Evolutionary conservation across 2,329 filamentous ascomycete genomes (phyloP).

Genomic region (Pyrenochaeta sp.): DNA sequence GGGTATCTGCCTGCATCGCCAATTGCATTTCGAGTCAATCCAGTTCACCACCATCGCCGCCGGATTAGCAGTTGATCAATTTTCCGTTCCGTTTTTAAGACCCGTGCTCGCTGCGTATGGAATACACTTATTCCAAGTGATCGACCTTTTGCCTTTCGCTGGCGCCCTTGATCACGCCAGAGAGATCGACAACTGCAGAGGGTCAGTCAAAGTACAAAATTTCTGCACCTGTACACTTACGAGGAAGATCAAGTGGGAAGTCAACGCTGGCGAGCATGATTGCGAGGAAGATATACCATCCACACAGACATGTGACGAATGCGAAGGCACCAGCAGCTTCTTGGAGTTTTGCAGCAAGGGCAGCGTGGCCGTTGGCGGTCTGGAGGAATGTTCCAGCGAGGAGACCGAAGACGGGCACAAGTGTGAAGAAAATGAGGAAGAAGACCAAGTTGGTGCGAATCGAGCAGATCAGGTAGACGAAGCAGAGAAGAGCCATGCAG

Average conservation of each 20-base stretch:
- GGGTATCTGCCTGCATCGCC: too few relatives aligned
- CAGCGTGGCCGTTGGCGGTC: slow-evolving; percentile 54
- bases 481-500: slow-evolving; percentile 70
- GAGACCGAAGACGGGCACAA: slow-evolving; percentile 66
- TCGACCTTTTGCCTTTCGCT: slow-evolving; percentile 42
- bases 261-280: slow-evolving; percentile 62
- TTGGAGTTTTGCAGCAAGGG: slow-evolving; percentile 34
- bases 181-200: slow-evolving; percentile 53
- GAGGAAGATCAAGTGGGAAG: slow-evolving; percentile 60
- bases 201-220: slow-evolving; percentile 5
- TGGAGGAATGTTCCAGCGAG: slow-evolving; percentile 69
- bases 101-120: too few relatives aligned
- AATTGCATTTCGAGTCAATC: too few relatives aligned
- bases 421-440: slow-evolving; percentile 70
- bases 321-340: slow-evolving; percentile 57
- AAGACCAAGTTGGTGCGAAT: slow-evolving; percentile 76
- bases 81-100: too few relatives aligned
- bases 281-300: slow-evolving; percentile 63
- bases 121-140: slow-evolving; percentile 25
- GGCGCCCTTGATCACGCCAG: slow-evolving; percentile 54
- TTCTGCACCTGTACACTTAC: slow-evolving; percentile 23
- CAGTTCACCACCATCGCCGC: too few relatives aligned
- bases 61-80: too few relatives aligned
- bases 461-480: slow-evolving; percentile 73
- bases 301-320: slow-evolving; percentile 57